phyloP scores from a whole-genome alignment of 163 green algal genomes.

The Chloroidium sp. region DNA sequence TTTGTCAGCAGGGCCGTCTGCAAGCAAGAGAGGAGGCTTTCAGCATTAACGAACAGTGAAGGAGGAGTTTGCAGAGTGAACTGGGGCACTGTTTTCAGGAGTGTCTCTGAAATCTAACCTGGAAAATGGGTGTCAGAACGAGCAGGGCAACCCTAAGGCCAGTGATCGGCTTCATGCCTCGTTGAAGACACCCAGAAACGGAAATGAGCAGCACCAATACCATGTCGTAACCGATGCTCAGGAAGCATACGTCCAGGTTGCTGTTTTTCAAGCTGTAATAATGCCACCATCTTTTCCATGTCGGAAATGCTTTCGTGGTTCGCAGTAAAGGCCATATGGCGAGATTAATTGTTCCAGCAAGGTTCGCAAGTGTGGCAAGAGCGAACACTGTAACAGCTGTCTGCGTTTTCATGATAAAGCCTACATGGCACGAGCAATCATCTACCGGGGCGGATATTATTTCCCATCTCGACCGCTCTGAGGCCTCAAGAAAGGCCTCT shows the following conservation, averaged over 20 bases:
- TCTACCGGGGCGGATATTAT: too few relatives aligned
- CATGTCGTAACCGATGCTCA: slow-evolving; percentile 2
- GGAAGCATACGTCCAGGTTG: slow-evolving; percentile 34
- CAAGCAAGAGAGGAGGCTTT: slow-evolving; percentile 2
- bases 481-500: too few relatives aligned
- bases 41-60: background rate
- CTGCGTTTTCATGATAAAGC: background rate
- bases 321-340: background rate
- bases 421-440: too few relatives aligned
- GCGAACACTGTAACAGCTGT: background rate
- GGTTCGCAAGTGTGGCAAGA: background rate
- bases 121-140: slow-evolving; percentile 2
- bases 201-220: background rate
- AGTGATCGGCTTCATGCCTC: background rate
- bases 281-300: background rate
- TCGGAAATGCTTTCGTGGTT: too few relatives aligned
- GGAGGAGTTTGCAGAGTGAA: too few relatives aligned
- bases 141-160: background rate
- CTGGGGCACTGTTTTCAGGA: too few relatives aligned
- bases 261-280: background rate
- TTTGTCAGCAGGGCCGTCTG: slow-evolving; percentile 52
- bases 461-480: too few relatives aligned
- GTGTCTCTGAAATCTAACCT: background rate
- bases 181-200: background rate
- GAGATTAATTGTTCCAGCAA: background rate